Evolutionary conservation across 2,329 filamentous ascomycete species (phyloP).

Genomic region (Trichoderma atrobrunneum): DNA sequence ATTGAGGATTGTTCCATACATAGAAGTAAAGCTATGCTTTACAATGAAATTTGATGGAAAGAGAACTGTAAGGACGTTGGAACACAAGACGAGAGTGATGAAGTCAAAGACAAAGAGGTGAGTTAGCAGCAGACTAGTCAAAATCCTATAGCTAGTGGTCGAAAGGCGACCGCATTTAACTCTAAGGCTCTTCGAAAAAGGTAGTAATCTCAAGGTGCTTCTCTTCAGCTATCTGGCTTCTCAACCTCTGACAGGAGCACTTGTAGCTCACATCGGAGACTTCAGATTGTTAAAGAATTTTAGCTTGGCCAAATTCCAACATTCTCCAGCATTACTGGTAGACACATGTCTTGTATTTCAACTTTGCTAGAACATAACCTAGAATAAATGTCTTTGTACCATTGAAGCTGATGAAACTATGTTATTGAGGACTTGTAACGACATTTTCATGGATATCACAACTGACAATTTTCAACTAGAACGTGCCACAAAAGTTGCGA

Average conservation of each 20-base stretch:
- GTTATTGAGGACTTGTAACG: neutral
- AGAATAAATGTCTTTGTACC: neutral
- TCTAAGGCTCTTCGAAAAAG: neutral
- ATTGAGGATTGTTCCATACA: neutral
- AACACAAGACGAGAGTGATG: neutral
- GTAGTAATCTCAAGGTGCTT: neutral
- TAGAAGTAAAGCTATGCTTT: neutral
- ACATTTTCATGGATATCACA: neutral
- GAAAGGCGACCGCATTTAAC: neutral
- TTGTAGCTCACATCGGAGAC: neutral
- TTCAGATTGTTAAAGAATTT: neutral
- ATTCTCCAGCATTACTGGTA: neutral
- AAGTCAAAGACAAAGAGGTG: neutral
- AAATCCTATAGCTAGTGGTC: neutral
- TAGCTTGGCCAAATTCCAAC: neutral
- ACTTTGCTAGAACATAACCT: neutral
- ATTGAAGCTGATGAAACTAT: neutral
- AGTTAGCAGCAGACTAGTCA: neutral
- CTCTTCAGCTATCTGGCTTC: neutral
- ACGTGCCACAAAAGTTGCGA: neutral
- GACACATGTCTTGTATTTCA: neutral
- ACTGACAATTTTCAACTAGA: neutral
- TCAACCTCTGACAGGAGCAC: neutral
- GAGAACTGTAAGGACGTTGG: neutral
- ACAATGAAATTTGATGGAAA: neutral